A percentile compares a stretch with the other conserved stretches of the same genome.
These are phyloP conservation scores for Garcia nutans DNA, from an alignment of 345 rosid genomes.

Conservation along the genomic window DNA sequence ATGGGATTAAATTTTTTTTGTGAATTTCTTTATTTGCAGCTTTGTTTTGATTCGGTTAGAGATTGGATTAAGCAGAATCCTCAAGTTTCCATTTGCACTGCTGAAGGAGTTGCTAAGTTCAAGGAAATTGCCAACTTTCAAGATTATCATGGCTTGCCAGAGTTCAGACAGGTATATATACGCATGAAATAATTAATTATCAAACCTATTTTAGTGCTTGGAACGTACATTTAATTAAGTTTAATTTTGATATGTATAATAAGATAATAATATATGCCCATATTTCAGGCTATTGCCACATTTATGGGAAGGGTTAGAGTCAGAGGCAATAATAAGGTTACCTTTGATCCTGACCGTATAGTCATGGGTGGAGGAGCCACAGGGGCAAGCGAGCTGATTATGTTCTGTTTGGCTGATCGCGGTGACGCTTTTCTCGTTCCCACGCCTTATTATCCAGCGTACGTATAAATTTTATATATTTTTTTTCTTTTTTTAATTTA, in stretches of 20 bases:
- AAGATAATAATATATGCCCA: no score
- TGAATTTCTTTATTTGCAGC: constrained; percentile 35
- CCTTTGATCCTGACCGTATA: constrained; percentile 61
- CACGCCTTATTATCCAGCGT: constrained; percentile 83
- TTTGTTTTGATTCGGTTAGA: constrained; percentile 53
- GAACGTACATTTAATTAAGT: not conserved
- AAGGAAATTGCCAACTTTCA: constrained; percentile 69
- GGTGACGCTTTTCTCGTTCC: constrained; percentile 86
- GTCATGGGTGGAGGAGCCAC: constrained; percentile 95
- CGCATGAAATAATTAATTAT: no score
- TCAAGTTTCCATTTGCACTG: constrained; percentile 67
- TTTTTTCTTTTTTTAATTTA: no score
- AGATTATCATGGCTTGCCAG: constrained; percentile 76
- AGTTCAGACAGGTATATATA: constrained; percentile 57
- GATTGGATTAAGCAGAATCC: constrained; percentile 72
- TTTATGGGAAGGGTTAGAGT: constrained; percentile 77
- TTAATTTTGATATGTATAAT: no score
- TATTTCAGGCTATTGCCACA: constrained; percentile 61
- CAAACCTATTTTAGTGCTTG: no score
- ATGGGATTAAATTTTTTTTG: not conserved
- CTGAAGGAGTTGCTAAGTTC: constrained; percentile 57
- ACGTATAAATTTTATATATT: constrained; percentile 17
- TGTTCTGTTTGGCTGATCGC: constrained; percentile 83
- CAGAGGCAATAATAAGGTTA: constrained; percentile 44
- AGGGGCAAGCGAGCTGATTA: constrained; percentile 74